Base-by-base conservation (phyloP, 2,329 filamentous ascomycete genomes). In the Talaromyces sp. region DNA sequence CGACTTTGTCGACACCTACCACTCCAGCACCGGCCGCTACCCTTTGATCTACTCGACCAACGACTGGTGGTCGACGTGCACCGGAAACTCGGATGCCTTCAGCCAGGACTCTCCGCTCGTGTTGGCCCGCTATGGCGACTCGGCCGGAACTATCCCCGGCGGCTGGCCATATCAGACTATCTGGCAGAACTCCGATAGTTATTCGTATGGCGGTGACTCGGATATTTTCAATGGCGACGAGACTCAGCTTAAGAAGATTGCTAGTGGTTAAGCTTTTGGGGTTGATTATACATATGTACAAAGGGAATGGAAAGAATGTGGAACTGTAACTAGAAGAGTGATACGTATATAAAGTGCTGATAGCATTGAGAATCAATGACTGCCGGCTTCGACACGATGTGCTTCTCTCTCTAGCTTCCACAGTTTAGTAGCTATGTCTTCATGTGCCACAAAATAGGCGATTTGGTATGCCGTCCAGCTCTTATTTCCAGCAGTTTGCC, bases 51-150 rank as follows among this genome's bases (percentile, higher is more conserved):
- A 84, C 67, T 80, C 79, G 42, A 82, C 77, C 39, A 77, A 80
- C 10, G 77, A 77, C 63, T 85, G 82, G 83, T 85, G 83, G 83
- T 72, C 69, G 11, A 70, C 71, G 30, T 85, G 83, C 70, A 84
- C 82, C 0, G 82, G 81, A 10, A 79, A 80, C 68, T 80, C 75
- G 33, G 71, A 70, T 17, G 77, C 73, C 3, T 85, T 85, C 63
- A 70, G 69, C 39, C 64, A 69, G 22, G 80, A 75, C 19, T 81
- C 78, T 63, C 81, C 81, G 8, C 72, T 84, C 10, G 77, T 82
- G 9, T 67, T 85, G 57, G 81, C 81, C 5, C 69, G 77, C 3
- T 84, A 81, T 63, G 67, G 66, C 49, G 77, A 70, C 64, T 71
- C 71, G 0, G 68, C 76, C 1, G 80, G 81, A 1, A 76, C 75